These are phyloP conservation scores for Copromyces sp. DNA, from an alignment of 495 filamentous ascomycete species.

Conservation along the genomic window DNA sequence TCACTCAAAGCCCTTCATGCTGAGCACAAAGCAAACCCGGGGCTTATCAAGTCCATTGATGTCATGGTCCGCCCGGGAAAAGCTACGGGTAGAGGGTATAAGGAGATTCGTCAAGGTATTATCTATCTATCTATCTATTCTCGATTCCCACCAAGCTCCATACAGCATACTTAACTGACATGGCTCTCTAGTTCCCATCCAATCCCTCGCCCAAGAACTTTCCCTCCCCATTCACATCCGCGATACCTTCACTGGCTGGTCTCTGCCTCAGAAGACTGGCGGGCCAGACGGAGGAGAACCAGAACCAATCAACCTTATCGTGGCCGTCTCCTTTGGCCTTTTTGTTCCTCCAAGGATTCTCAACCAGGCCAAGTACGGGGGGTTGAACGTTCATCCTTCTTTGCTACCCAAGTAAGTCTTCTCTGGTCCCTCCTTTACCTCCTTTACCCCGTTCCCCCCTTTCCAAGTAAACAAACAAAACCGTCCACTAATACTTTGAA, in stretches of 20 bases:
- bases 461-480: neutral
- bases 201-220: slow-evolving; percentile 50
- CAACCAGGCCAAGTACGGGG: slow-evolving; percentile 60
- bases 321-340: slow-evolving; percentile 93
- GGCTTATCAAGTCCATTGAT: slow-evolving; percentile 67
- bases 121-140: neutral
- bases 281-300: slow-evolving; percentile 19
- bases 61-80: slow-evolving; percentile 78
- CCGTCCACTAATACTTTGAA: too few species aligned
- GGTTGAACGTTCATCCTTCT: slow-evolving; percentile 92
- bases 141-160: slow-evolving; percentile 45
- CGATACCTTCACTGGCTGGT: slow-evolving; percentile 74
- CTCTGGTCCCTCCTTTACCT: neutral
- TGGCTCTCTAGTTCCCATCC: slow-evolving; percentile 55
- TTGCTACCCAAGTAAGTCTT: slow-evolving; percentile 67
- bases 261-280: slow-evolving; percentile 50
- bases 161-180: too few species aligned
- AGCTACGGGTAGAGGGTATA: slow-evolving; percentile 60
- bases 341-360: slow-evolving; percentile 75
- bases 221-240: slow-evolving; percentile 60
- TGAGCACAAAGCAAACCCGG: slow-evolving; percentile 43
- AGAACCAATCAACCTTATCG: slow-evolving; percentile 62
- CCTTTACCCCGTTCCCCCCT: neutral
- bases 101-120: slow-evolving; percentile 58
- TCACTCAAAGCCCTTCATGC: slow-evolving; percentile 61